Percentiles rank a stretch among this genome's conserved stretches.
Conservation (phyloP, 768 basidiomycete genomes). For the Sarcomyxa edulis region DNA sequence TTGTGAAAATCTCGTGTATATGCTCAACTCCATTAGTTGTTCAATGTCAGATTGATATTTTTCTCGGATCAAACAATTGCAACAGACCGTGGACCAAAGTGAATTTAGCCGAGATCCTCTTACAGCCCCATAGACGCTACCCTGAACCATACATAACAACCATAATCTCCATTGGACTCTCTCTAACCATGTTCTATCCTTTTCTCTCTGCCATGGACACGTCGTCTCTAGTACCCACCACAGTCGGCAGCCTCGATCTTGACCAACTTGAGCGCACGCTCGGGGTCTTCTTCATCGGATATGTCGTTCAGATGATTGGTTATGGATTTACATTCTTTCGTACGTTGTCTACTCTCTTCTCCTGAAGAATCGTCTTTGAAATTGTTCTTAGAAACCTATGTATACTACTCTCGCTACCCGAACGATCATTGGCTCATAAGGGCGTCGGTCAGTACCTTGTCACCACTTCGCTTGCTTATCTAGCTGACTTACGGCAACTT, state of each 20-base stretch:
- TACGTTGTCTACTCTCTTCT: conserved; percentile 7
- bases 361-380: neutral
- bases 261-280: conserved; percentile 16
- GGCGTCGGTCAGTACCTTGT: conserved; percentile 12
- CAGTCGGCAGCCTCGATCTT: neutral
- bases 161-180: too few species aligned
- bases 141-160: too few species aligned
- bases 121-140: too few species aligned
- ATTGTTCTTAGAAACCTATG: conserved; percentile 18
- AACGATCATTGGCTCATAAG: conserved; percentile 14
- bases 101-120: too few species aligned
- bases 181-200: too few species aligned
- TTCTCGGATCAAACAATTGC: too few species aligned
- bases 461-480: conserved; percentile 7
- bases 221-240: too few species aligned
- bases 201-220: too few species aligned
- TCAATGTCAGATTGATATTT: too few species aligned
- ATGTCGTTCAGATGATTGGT: conserved; percentile 17
- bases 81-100: too few species aligned
- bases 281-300: conserved; percentile 23
- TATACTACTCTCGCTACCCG: conserved; percentile 19
- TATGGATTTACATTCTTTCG: conserved; percentile 27
- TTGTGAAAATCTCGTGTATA: too few species aligned
- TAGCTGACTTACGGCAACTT: conserved; percentile 10
- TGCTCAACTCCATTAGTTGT: too few species aligned